A percentile compares a stretch with the other conserved stretches of the same genome.
Evolutionary conservation across 2,329 filamentous ascomycete genomes (phyloP).

Genomic region (Ophiocordyceps australis): DNA sequence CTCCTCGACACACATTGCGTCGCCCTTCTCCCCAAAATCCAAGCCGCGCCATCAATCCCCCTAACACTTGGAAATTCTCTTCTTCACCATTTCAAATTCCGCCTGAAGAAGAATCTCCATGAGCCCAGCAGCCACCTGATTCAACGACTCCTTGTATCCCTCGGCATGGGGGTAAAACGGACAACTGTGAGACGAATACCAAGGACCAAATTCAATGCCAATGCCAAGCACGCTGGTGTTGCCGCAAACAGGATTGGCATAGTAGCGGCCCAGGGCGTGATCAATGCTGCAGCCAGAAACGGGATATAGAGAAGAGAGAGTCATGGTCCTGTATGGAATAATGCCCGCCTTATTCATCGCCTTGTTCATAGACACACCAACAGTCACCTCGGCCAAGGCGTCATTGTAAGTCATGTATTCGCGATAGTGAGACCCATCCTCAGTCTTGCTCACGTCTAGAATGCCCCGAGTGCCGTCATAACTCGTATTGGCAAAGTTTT

Average conservation of each 20-base stretch:
- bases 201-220: conserved; percentile 26
- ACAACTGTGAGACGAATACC: conserved; percentile 6
- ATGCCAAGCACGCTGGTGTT: conserved; percentile 20
- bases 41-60: not conserved
- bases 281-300: conserved; percentile 26
- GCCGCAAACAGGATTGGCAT: conserved; percentile 12
- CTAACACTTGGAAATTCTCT: too few relatives aligned
- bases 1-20: too few relatives aligned
- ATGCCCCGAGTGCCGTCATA: conserved; percentile 33
- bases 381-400: conserved; percentile 11
- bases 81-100: conserved; percentile 2
- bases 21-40: too few relatives aligned
- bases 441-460: conserved; percentile 14
- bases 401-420: conserved; percentile 25
- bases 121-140: conserved; percentile 24
- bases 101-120: conserved; percentile 23
- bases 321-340: conserved; percentile 17
- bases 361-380: conserved; percentile 14
- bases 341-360: conserved; percentile 20
- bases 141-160: conserved; percentile 23
- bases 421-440: conserved; percentile 22
- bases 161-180: conserved; percentile 25
- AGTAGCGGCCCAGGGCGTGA: conserved; percentile 25
- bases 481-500: conserved; percentile 32
- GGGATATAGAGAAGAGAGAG: conserved; percentile 23